phyloP scores from a whole-genome alignment of 208 protist genomes.

The Wallacemonas rigidus region DNA sequence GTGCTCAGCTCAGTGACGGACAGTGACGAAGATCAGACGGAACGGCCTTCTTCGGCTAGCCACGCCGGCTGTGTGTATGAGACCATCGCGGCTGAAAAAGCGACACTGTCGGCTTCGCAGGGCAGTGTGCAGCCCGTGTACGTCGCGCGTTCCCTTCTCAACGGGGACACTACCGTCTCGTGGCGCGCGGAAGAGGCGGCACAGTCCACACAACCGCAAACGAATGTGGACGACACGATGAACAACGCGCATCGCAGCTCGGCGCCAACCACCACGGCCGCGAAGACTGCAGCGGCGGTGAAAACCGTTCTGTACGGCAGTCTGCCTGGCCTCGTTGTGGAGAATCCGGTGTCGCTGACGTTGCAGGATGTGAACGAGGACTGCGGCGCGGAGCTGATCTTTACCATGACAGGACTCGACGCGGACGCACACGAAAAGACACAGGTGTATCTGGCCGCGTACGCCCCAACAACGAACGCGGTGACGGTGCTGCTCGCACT shows the following conservation, averaged over 20 bases:
- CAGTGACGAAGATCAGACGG: too few relatives aligned
- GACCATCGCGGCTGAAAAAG: neutral
- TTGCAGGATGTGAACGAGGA: conserved; percentile 67
- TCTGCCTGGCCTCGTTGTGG: neutral
- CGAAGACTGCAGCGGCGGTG: neutral
- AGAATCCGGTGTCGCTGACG: conserved; percentile 29
- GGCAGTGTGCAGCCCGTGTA: neutral
- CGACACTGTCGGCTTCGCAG: neutral
- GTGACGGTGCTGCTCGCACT: conserved; percentile 20
- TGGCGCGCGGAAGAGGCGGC: neutral
- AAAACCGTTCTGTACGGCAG: neutral
- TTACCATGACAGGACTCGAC: conserved; percentile 40
- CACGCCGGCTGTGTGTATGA: neutral
- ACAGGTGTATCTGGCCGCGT: neutral
- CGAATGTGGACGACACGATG: too few relatives aligned
- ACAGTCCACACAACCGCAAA: too few relatives aligned
- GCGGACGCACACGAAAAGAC: neutral
- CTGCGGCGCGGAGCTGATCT: conserved; percentile 61
- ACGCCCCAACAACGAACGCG: neutral
- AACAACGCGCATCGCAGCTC: too few relatives aligned
- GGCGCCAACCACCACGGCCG: too few relatives aligned
- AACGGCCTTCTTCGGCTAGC: neutral
- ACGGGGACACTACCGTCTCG: neutral
- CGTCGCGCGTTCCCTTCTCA: neutral
- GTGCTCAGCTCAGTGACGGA: conserved; percentile 14